Evolutionary conservation across 2,329 filamentous ascomycete species (phyloP).

Genomic region (Ophioceras dolichostomum): DNA sequence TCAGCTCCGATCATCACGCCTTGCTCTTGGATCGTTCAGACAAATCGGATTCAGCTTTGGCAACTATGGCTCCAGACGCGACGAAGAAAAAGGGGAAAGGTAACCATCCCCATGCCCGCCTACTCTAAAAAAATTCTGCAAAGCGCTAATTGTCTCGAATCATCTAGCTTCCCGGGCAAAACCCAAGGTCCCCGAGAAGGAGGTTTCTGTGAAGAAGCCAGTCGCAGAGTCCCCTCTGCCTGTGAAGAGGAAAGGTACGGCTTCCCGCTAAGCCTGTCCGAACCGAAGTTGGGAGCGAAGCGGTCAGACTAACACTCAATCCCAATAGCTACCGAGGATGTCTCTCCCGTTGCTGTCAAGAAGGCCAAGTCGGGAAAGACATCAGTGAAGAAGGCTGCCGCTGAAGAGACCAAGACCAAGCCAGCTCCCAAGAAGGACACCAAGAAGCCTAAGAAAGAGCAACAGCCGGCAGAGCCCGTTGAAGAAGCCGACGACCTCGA

Average conservation of each 20-base stretch:
- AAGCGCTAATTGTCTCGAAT: neutral
- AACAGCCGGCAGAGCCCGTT: slow-evolving; percentile 18
- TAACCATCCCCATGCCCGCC: neutral
- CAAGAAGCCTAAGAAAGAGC: slow-evolving; percentile 10
- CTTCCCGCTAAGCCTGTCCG: neutral
- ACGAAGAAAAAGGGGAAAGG: slow-evolving; percentile 15
- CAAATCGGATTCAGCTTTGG: too few species aligned
- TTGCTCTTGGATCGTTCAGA: too few species aligned
- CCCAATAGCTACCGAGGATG: slow-evolving; percentile 12
- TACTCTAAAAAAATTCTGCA: neutral
- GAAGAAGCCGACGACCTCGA: slow-evolving; percentile 3
- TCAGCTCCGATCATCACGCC: too few species aligned
- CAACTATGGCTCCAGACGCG: slow-evolving; percentile 14
- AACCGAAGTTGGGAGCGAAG: too few species aligned
- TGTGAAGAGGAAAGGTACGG: slow-evolving; percentile 2
- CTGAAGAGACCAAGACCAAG: neutral
- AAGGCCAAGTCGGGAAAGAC: slow-evolving; percentile 8
- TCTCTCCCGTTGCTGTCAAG: slow-evolving; percentile 13
- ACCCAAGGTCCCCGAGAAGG: neutral
- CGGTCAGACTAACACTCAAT: too few species aligned
- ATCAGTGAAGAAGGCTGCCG: neutral
- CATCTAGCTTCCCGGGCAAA: slow-evolving; percentile 3
- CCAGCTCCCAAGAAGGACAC: neutral
- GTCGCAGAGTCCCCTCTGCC: slow-evolving; percentile 1
- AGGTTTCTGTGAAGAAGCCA: neutral